A percentile compares a stretch with the other conserved stretches of the same genome.
Conservation (phyloP, 805 yeast genomes). For the Saccharomycopsis javanensis region DNA sequence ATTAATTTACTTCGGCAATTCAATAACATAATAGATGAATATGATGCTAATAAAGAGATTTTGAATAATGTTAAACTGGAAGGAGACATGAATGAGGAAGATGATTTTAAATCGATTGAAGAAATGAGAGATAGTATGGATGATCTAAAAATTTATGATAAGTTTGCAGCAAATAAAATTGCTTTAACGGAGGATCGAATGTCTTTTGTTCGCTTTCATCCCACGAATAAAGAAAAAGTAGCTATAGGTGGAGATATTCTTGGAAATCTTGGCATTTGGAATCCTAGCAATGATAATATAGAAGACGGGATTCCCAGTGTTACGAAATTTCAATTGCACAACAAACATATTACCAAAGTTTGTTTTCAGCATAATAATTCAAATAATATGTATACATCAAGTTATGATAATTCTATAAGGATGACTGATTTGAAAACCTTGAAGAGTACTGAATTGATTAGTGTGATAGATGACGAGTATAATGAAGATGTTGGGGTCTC, state of each 20-base stretch:
- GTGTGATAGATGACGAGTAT: conserved; percentile 44
- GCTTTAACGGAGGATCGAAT: conserved; percentile 63
- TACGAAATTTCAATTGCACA: conserved; percentile 62
- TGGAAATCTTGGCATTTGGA: conserved; percentile 89
- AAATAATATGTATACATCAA: conserved; percentile 52
- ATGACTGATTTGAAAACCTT: conserved; percentile 55
- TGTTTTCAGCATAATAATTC: conserved; percentile 41
- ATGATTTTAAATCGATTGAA: conserved; percentile 33
- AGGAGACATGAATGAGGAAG: conserved; percentile 23
- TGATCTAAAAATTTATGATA: conserved; percentile 38
- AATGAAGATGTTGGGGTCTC: conserved; percentile 54
- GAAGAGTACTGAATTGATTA: conserved; percentile 51
- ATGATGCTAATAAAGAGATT: conserved; percentile 19
- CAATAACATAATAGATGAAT: conserved; percentile 37
- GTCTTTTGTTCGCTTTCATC: conserved; percentile 69
- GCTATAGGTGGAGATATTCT: conserved; percentile 79
- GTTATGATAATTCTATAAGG: conserved; percentile 86
- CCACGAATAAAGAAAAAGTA: conserved; percentile 49
- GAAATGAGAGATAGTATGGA: conserved; percentile 44
- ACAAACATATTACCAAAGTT: conserved; percentile 60
- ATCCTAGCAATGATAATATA: conserved; percentile 35
- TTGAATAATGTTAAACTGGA: conserved; percentile 24
- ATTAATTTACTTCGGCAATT: conserved; percentile 27
- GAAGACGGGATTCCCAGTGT: conserved; percentile 42
- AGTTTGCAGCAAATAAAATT: conserved; percentile 59